Evolutionary conservation across 106 monocot species (phyloP), one percentile per base, ranked within the genome.

Genomic region (Acorus gramineus): DNA sequence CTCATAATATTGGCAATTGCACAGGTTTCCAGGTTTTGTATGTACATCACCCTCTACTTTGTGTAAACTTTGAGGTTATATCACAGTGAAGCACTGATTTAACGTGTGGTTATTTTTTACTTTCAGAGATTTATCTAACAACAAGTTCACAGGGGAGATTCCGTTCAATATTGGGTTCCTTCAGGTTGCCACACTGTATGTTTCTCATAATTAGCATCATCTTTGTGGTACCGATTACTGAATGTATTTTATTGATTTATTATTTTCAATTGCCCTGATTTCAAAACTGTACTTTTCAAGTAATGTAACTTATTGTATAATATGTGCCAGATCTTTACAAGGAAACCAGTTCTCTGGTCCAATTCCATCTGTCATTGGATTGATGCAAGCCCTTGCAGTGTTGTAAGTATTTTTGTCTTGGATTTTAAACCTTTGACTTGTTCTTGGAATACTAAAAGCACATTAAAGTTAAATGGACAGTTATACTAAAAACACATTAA

Each of bases 21-120:
- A 90, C 95, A 12, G 87, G 90, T 67, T 96, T 90, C 67, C 90
- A 96, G 67, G 95, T 96, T 79, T 82, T 96, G 95, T 96, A 96
- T 53, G 90, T 78, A 81, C 47, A 73, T 57, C 5, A 69, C 5
- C 72, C 59, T 52, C 56, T 5, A 8, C 14, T 63, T 60, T 2
- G 57, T 4, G 5, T 61, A 14, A 10, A 42, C 6, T 59, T 52
- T 7, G 54, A 11, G 52, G 12, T 46, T 48, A 11, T n/a, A 11
- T 10, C 2, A 28, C 28, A 28, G 28, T 28, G 28, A 28, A 28
- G 28, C 28, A 28, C 28, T 28, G 28, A 53, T 13, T 3, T 0
- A 8, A 66, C 4, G 46, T 63, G 14, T 57, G 8, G 5, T 11
- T 2, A n/a, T 61, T 7, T 55, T 71, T 45, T 50, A 9, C 9